These are phyloP conservation scores for Psilocybe subaeruginosa DNA, from an alignment of 768 basidiomycete species.

Conservation along the genomic window DNA sequence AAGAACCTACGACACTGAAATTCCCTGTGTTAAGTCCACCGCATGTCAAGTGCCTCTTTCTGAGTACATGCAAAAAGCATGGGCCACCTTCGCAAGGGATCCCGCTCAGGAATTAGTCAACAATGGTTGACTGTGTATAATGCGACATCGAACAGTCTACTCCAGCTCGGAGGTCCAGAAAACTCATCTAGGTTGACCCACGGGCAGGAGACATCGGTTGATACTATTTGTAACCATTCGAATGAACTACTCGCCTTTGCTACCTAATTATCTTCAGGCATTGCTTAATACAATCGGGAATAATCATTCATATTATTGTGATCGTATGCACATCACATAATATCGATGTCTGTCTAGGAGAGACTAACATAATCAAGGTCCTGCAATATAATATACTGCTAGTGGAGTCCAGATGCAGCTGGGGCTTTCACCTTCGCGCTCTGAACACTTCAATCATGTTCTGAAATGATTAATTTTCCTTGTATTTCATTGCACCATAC, in stretches of 20 bases:
- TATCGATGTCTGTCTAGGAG: too few species aligned
- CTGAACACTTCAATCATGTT: too few species aligned
- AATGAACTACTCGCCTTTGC: background rate
- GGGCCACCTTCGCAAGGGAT: slow-evolving; percentile 41
- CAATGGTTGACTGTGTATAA: slow-evolving; percentile 22
- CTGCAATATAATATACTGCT: too few species aligned
- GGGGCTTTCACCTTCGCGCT: too few species aligned
- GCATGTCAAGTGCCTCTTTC: slow-evolving; percentile 28
- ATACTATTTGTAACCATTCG: slow-evolving; percentile 15
- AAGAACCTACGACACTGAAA: slow-evolving; percentile 20
- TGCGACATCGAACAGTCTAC: slow-evolving; percentile 17
- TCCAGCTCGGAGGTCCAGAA: slow-evolving; percentile 17
- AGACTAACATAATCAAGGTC: too few species aligned
- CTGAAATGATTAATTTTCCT: too few species aligned
- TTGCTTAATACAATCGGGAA: too few species aligned
- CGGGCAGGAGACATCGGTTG: slow-evolving; percentile 9
- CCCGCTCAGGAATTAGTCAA: slow-evolving; percentile 29
- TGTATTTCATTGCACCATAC: too few species aligned
- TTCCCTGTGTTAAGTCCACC: slow-evolving; percentile 7
- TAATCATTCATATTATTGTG: too few species aligned
- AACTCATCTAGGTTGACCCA: slow-evolving; percentile 19
- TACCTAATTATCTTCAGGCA: too few species aligned
- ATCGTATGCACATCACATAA: too few species aligned
- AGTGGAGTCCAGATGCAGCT: too few species aligned
- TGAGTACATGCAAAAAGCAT: slow-evolving; percentile 34